Base-by-base conservation (phyloP, 2,329 filamentous ascomycete species). In the Colletotrichum nymphaeae region DNA sequence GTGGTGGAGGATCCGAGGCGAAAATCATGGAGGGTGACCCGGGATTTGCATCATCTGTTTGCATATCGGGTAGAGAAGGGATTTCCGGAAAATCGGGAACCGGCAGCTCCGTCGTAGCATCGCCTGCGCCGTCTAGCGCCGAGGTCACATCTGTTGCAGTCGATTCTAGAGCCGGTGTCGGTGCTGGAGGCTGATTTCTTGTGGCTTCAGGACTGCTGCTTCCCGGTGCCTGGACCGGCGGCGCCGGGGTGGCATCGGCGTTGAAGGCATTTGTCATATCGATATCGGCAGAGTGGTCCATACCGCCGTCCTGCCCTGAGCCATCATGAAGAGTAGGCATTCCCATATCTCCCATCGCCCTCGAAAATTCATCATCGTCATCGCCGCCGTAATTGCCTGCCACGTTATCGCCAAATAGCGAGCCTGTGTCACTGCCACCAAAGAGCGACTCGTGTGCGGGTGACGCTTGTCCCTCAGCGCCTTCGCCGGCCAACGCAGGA, bases 331-430 rank as follows among this genome's bases (percentile, higher is more conserved):
- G 78, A 22, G 68, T 52, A n/a, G 69, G 67, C 72, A 73, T 73
- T 67, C 83, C 83, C 79, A 88, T 86, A 49, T 91, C 91, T 16
- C 69, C 72, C 83, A 98, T 93, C 1, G 93, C 93, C 69, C 92
- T 86, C 3, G 92, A 92, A 77, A 97, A 95, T 76, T 95, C 94
- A 77, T 97, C 95, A 53, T 97, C 95, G 56, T 97, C 95, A 14
- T 93, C 92, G 0, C 90, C 93, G 28, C 88, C 80, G 82, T 88
- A 75, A 82, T 87, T 76, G 81, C 87, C 80, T 83, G 92, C 81
- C 16, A 85, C 83, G 11, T 85, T 93, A 76, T 97, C 95, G 2
- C 96, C 97, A 80, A 98, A 99, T 1, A 99, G 86, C 2, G 95
- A 97, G 59, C 95, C 95, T 0, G 89, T 91, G 24, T 92, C 91